Percentiles rank a stretch among this genome's conserved stretches.
phyloP scores from a whole-genome alignment of 1,139 yeast genomes.

The Blastobotrys persicus region DNA sequence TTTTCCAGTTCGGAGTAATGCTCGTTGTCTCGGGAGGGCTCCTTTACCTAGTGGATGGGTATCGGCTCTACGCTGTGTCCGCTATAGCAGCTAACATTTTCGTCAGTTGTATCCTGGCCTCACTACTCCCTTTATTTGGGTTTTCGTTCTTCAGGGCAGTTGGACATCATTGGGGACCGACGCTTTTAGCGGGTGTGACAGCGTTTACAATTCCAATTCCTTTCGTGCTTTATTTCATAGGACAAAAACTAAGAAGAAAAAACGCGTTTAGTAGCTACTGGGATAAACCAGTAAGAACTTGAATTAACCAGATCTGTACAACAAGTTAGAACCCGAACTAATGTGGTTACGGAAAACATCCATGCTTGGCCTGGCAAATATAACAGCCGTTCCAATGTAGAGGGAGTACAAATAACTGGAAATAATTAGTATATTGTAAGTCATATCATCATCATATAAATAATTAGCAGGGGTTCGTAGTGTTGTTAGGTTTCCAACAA shows the following conservation, averaged over 20 bases:
- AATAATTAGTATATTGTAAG: neutral
- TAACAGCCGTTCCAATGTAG: too few species aligned
- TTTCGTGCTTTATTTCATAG: constrained; percentile 16
- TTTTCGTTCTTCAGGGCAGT: constrained; percentile 51
- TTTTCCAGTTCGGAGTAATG: constrained; percentile 58
- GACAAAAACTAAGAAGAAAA: constrained; percentile 5
- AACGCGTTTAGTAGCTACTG: constrained; percentile 3
- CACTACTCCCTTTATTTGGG: constrained; percentile 68
- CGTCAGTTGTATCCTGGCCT: constrained; percentile 56
- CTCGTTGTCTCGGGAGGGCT: constrained; percentile 48
- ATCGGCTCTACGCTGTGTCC: constrained; percentile 55
- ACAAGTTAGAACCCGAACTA: too few species aligned
- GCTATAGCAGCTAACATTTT: constrained; percentile 67
- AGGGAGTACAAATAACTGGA: neutral
- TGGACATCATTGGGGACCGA: constrained; percentile 60
- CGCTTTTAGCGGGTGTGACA: constrained; percentile 43
- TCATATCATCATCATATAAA: neutral
- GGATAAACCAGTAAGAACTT: constrained; percentile 3
- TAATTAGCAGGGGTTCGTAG: constrained; percentile 1
- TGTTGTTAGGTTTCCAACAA: constrained; percentile 32
- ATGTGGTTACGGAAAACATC: too few species aligned
- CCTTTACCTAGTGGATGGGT: constrained; percentile 54
- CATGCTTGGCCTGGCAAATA: too few species aligned
- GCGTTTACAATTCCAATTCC: constrained; percentile 23
- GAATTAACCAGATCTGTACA: too few species aligned